These are phyloP conservation scores for Artomyces pyxidatus DNA, from an alignment of 768 basidiomycete genomes.

Conservation along the genomic window DNA sequence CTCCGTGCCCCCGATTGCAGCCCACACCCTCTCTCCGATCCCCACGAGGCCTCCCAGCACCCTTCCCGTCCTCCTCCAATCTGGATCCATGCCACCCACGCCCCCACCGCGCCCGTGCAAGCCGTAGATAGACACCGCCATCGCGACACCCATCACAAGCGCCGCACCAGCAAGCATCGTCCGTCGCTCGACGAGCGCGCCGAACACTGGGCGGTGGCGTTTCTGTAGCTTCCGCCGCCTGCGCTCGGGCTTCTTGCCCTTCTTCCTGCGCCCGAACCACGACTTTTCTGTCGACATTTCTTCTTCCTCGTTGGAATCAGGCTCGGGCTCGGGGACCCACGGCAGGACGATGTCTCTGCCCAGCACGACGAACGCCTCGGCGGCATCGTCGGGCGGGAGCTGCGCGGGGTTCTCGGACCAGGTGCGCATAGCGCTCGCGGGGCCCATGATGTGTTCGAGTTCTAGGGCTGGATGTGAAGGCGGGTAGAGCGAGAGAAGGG, in stretches of 20 bases:
- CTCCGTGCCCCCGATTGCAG: not conserved
- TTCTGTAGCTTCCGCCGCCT: not conserved
- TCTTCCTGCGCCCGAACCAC: not conserved
- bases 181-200: conserved; percentile 22
- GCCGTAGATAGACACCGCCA: conserved; percentile 43
- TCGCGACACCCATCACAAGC: conserved; percentile 59
- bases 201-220: conserved; percentile 14
- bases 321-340: conserved; percentile 25
- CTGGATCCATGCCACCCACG: not conserved
- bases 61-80: not conserved
- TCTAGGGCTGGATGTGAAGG: conserved; percentile 47
- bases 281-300: conserved; percentile 10
- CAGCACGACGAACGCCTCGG: conserved; percentile 49
- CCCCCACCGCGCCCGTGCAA: conserved; percentile 6
- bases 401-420: conserved; percentile 47
- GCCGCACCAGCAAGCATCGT: conserved; percentile 55
- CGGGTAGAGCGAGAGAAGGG: conserved; percentile 48
- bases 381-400: conserved; percentile 45
- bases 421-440: conserved; percentile 67
- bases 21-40: conserved; percentile 8
- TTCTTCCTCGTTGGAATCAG: conserved; percentile 10
- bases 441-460: conserved; percentile 62
- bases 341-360: conserved; percentile 54
- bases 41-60: conserved; percentile 3
- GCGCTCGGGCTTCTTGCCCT: conserved; percentile 10